Evolutionary conservation across 768 basidiomycete species (phyloP).

Genomic region (Stropharia rugosoannulata): DNA sequence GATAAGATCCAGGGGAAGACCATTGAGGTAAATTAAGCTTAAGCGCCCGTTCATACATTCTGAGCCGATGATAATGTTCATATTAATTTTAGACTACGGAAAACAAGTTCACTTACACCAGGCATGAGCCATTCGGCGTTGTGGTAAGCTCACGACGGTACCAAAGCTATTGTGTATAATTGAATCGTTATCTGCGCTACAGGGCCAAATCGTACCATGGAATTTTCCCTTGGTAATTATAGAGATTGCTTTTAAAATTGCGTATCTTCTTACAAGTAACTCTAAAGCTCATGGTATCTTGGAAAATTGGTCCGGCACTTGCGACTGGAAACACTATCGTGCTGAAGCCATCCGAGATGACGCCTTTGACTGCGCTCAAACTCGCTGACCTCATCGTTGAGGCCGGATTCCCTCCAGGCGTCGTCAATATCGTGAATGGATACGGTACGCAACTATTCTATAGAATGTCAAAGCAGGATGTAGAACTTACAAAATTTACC

Average conservation of each 20-base stretch:
- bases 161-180: not conserved
- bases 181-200: not conserved
- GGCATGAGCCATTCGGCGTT: conserved; percentile 67
- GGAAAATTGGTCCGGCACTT: conserved; percentile 83
- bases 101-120: conserved; percentile 62
- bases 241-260: no score
- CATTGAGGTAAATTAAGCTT: conserved; percentile 46
- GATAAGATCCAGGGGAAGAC: conserved; percentile 81
- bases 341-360: conserved; percentile 79
- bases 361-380: conserved; percentile 67
- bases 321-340: conserved; percentile 81
- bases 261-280: no score
- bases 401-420: conserved; percentile 79
- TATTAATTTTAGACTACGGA: conserved; percentile 39
- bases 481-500: no score
- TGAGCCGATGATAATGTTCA: no score
- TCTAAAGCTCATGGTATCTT: conserved; percentile 55
- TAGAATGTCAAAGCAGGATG: not conserved
- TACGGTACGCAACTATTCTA: conserved; percentile 37
- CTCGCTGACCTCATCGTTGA: conserved; percentile 58
- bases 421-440: conserved; percentile 75
- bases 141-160: conserved; percentile 16
- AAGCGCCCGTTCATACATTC: not conserved
- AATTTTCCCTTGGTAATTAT: conserved; percentile 52
- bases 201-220: conserved; percentile 64